These are phyloP conservation scores for Penicillium sp. DNA, from an alignment of 2,329 filamentous ascomycete species.

Conservation along the genomic window DNA sequence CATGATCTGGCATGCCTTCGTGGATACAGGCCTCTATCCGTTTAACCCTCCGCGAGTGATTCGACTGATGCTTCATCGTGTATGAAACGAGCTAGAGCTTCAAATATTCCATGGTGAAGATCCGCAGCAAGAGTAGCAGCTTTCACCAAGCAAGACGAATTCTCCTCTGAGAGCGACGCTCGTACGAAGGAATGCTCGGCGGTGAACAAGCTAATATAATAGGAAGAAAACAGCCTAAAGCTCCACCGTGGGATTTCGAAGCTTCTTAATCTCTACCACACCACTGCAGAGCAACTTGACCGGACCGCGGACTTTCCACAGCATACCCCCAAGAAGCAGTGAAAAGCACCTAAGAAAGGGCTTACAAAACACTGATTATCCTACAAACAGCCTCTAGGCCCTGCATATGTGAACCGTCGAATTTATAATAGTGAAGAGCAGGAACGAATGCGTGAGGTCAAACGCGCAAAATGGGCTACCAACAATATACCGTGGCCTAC, in stretches of 20 bases:
- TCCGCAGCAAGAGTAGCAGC: neutral
- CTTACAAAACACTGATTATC: no score
- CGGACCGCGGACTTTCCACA: neutral
- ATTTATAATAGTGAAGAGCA: no score
- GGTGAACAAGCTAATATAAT: neutral
- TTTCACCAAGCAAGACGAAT: neutral
- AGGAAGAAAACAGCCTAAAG: neutral
- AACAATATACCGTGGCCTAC: no score
- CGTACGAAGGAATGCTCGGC: neutral
- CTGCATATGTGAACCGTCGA: no score
- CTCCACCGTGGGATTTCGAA: neutral
- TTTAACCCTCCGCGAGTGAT: neutral
- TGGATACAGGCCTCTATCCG: no score
- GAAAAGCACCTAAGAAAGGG: no score
- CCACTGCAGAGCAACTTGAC: neutral
- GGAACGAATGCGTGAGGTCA: no score
- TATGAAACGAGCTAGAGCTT: neutral
- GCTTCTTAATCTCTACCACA: neutral
- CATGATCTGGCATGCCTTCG: no score
- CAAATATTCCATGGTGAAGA: neutral
- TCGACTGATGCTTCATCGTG: neutral
- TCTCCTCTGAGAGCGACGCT: neutral
- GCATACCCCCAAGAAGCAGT: neutral
- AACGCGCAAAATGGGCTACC: no score
- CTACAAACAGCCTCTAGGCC: no score